A percentile compares a stretch with the other conserved stretches of the same genome.
Conservation (phyloP, 2,329 filamentous ascomycete species). For the Tolypocladium inflatum region DNA sequence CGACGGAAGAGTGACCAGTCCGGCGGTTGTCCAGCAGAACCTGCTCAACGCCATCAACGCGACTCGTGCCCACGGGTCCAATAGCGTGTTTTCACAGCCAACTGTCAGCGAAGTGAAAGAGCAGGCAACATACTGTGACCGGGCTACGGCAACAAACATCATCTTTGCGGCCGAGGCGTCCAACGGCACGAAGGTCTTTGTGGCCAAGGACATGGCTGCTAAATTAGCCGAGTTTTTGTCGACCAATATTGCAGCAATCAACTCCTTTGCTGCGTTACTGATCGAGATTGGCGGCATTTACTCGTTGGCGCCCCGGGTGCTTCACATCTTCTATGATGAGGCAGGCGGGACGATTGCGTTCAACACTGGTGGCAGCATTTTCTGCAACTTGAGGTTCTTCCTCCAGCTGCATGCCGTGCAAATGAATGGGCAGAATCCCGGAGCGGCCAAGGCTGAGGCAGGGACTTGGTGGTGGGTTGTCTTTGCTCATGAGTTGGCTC, state of each 20-base stretch:
- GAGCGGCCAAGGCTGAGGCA: constrained; percentile 54
- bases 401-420: constrained; percentile 60
- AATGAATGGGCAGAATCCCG: constrained; percentile 23
- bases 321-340: constrained; percentile 86
- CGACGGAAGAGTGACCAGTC: constrained; percentile 48
- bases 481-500: constrained; percentile 89
- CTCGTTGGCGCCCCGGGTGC: constrained; percentile 51
- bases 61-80: constrained; percentile 67
- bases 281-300: constrained; percentile 65
- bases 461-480: constrained; percentile 89
- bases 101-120: constrained; percentile 67
- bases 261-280: constrained; percentile 60
- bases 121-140: constrained; percentile 79
- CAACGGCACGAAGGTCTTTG: constrained; percentile 65
- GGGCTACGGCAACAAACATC: constrained; percentile 63
- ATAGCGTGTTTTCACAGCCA: constrained; percentile 62
- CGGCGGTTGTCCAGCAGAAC: constrained; percentile 55
- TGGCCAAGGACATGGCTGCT: constrained; percentile 43
- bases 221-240: constrained; percentile 47
- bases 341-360: constrained; percentile 80
- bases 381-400: constrained; percentile 90
- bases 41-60: constrained; percentile 70
- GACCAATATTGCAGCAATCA: constrained; percentile 51
- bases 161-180: constrained; percentile 59
- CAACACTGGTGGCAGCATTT: constrained; percentile 77